phyloP scores from a whole-genome alignment of 768 basidiomycete species.

The Boletellus emodensis region DNA sequence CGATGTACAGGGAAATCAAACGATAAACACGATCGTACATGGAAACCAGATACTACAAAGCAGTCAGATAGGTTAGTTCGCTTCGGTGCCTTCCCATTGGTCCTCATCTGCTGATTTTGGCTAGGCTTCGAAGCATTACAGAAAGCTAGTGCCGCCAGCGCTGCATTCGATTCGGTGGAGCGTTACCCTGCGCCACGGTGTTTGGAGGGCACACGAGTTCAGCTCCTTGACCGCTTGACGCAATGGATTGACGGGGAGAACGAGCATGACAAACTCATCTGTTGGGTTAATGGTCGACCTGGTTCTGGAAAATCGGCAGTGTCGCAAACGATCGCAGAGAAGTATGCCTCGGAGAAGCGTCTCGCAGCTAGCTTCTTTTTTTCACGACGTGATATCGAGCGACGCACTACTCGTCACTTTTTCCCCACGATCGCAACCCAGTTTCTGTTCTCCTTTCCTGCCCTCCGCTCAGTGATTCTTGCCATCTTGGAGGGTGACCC shows the following conservation, averaged over 20 bases:
- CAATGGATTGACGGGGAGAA: conserved; percentile 5
- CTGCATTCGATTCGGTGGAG: conserved; percentile 8
- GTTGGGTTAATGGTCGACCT: conserved; percentile 20
- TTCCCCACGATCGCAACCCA: conserved; percentile 32
- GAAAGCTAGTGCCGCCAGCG: conserved; percentile 10
- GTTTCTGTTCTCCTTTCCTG: conserved; percentile 17
- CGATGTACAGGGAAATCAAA: conserved; percentile 13
- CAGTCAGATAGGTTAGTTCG: neutral
- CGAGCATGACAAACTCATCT: conserved; percentile 3
- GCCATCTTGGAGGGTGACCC: conserved; percentile 16
- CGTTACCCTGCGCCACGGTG: conserved; percentile 9
- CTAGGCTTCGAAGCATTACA: conserved; percentile 5
- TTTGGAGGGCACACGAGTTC: conserved; percentile 11
- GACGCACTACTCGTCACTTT: conserved; percentile 18
- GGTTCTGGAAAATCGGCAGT: conserved; percentile 22
- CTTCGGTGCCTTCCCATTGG: neutral
- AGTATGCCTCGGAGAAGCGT: conserved; percentile 8
- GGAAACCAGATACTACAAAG: conserved; percentile 14
- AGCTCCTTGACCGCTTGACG: conserved; percentile 6
- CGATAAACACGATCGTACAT: conserved; percentile 11
- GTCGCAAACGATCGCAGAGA: conserved; percentile 26
- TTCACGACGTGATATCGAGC: conserved; percentile 18
- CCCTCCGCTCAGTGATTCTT: conserved; percentile 10
- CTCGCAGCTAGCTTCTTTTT: conserved; percentile 35
- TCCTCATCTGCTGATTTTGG: neutral